phyloP scores from a whole-genome alignment of 2,329 filamentous ascomycete species.

The Penicillium hesseltinei region DNA sequence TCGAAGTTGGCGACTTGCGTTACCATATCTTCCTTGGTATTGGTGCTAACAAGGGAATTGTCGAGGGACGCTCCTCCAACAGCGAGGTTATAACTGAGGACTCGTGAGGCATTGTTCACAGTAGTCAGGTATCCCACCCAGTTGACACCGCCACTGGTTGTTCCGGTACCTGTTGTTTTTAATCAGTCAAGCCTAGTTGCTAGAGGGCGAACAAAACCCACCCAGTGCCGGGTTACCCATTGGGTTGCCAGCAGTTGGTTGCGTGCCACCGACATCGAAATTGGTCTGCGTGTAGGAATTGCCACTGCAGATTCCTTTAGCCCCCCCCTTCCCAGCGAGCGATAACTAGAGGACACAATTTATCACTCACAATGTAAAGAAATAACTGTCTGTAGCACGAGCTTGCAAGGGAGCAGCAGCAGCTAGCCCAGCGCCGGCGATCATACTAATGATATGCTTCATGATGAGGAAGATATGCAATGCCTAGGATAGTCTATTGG shows the following conservation, averaged over 20 bases:
- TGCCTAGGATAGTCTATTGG: neutral
- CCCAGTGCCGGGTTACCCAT: conserved; percentile 58
- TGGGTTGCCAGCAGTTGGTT: conserved; percentile 55
- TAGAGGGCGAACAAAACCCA: neutral
- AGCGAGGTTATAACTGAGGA: conserved; percentile 56
- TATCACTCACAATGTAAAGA: conserved; percentile 43
- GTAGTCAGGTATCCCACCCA: conserved; percentile 53
- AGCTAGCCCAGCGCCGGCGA: conserved; percentile 15
- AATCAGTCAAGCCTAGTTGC: neutral
- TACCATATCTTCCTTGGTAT: conserved; percentile 50
- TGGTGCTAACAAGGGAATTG: conserved; percentile 52
- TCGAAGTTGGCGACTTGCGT: conserved; percentile 46
- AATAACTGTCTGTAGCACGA: conserved; percentile 28
- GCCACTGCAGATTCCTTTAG: conserved; percentile 41
- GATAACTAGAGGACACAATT: neutral
- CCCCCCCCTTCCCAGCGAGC: neutral
- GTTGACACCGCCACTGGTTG: conserved; percentile 52
- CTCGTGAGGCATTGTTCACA: conserved; percentile 47
- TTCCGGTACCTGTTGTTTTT: conserved; percentile 45
- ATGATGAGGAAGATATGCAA: neutral
- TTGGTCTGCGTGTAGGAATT: conserved; percentile 61
- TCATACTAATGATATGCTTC: conserved; percentile 9
- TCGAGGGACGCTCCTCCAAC: conserved; percentile 56
- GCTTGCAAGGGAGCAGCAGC: conserved; percentile 19
- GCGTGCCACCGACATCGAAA: conserved; percentile 53